Evolutionary conservation across 2,329 filamentous ascomycete species (phyloP).

Genomic region (Scorias spongiosa): DNA sequence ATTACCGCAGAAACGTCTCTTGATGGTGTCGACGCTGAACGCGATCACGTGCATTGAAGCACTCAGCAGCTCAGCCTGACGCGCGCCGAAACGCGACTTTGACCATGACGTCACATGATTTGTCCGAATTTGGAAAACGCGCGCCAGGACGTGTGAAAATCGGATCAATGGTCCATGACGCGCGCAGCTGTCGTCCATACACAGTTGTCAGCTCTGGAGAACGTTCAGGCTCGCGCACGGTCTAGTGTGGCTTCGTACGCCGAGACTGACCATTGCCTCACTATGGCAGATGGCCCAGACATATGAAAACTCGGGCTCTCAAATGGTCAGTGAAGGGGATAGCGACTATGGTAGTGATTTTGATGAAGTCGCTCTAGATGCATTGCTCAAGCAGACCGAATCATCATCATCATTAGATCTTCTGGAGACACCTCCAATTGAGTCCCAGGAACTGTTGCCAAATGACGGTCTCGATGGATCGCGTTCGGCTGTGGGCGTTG

Average conservation of each 20-base stretch:
- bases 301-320: no score
- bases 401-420: slow-evolving; percentile 11
- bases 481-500: neutral
- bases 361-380: slow-evolving; percentile 39
- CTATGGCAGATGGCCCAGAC: neutral
- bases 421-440: slow-evolving; percentile 9
- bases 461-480: neutral
- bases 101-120: neutral
- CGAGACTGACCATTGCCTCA: neutral
- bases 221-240: no score
- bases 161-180: neutral
- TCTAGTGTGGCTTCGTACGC: no score
- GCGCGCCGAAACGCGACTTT: neutral
- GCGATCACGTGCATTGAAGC: no score
- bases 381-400: slow-evolving; percentile 33
- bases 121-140: neutral
- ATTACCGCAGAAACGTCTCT: no score
- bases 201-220: no score
- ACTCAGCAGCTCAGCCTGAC: neutral
- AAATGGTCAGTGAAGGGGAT: slow-evolving; percentile 3
- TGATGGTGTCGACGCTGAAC: no score
- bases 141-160: neutral
- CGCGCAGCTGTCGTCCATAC: neutral
- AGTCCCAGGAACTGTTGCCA: neutral
- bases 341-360: slow-evolving; percentile 53